Base-by-base conservation (phyloP, 768 basidiomycete genomes). In the Phaffia tasmanica region DNA sequence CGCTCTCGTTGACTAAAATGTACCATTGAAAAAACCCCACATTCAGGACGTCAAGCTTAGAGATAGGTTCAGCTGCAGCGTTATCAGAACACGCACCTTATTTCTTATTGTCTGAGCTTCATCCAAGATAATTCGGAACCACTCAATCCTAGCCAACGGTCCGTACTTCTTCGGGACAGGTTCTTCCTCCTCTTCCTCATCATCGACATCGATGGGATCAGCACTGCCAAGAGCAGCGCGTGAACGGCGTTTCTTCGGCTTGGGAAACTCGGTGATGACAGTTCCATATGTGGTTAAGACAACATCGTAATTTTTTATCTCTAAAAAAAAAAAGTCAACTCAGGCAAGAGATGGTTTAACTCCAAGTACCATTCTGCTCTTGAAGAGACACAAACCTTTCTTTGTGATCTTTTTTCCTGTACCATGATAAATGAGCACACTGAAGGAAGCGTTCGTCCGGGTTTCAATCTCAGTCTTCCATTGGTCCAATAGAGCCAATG, bases 231-330 rank as follows among this genome's bases (percentile, higher is more conserved):
- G 42, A n/a, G 21, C 46, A 1, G 11, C 58, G 74, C 29, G 64
- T 71, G 9, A 67, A 69, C 21, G 53, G 54, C 48, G 32, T 56
- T 21, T 80, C 69, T 81, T 81, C 23, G 61, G 57, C 42, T 65
- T 65, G 16, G 74, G 75, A 66, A 63, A 73, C 68, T 72, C 75
- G 57, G 32, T 50, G 49, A 55, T 72, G 63, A 71, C 69, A 42
- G 72, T 89, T 85, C 85, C 84, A 70, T 88, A 85, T 77, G 73
- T 84, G 72, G 88, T 89, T 61, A 90, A 80, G 11, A 87, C 81
- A 4, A 86, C 78, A 70, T 87, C 85, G 72, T 83, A 81, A 54
- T 80, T 75, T 65, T 80, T 71, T 2, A 89, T 70, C n/a, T 83
- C 79, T 9, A 11, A 51, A 62, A 16, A 8, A 27, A 18, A 9